These are phyloP conservation scores for Suillus clintonianus DNA, from an alignment of 768 basidiomycete genomes.

Conservation along the genomic window DNA sequence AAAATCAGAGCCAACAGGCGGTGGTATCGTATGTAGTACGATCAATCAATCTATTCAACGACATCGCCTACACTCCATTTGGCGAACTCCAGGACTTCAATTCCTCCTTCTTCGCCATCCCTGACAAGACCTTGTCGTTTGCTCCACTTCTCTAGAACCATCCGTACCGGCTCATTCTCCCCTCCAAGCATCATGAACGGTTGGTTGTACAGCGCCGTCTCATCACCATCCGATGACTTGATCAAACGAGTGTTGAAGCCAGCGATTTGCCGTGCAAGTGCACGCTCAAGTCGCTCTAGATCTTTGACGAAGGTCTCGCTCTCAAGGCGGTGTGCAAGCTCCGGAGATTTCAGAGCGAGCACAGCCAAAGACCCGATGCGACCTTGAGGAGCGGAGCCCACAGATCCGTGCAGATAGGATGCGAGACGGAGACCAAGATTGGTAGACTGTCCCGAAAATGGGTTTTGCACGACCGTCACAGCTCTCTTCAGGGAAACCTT, in stretches of 20 bases:
- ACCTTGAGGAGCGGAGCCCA: constrained; percentile 49
- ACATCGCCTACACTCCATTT: constrained; percentile 68
- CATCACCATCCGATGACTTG: constrained; percentile 38
- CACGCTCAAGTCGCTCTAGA: constrained; percentile 64
- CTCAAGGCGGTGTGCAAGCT: constrained; percentile 44
- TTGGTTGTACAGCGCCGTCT: constrained; percentile 67
- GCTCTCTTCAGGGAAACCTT: constrained; percentile 74
- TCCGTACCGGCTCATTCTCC: constrained; percentile 36
- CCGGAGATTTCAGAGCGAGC: constrained; percentile 51
- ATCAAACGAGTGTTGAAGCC: constrained; percentile 74
- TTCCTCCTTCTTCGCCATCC: constrained; percentile 31
- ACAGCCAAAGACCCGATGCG: constrained; percentile 61
- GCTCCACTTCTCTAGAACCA: constrained; percentile 54
- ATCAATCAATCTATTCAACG: constrained; percentile 8
- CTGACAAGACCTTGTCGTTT: constrained; percentile 44
- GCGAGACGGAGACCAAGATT: constrained; percentile 47
- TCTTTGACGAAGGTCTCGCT: constrained; percentile 55
- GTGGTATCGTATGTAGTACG: not conserved
- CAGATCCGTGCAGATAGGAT: constrained; percentile 65
- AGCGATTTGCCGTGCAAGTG: constrained; percentile 81
- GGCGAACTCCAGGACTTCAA: constrained; percentile 50
- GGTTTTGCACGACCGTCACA: constrained; percentile 37
- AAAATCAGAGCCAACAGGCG: not conserved
- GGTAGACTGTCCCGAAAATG: constrained; percentile 35
- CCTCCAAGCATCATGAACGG: constrained; percentile 77